Conservation (phyloP, 306 rosid genomes). For the Begonia fuchsioides region DNA sequence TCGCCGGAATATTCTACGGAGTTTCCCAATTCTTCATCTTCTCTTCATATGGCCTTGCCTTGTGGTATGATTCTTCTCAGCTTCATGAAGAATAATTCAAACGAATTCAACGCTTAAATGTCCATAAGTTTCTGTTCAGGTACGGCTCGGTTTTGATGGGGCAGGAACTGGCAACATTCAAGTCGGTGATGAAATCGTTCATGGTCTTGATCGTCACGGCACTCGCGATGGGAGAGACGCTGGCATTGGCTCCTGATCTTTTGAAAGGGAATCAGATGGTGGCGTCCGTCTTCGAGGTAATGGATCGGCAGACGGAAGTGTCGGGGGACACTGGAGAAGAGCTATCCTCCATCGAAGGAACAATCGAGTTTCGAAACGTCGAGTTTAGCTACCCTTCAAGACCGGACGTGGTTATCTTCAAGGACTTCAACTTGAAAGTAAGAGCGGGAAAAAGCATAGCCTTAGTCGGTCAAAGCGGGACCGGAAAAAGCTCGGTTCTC, state of each 20-base stretch:
- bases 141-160: constrained; percentile 91
- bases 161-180: constrained; percentile 73
- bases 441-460: constrained; percentile 70
- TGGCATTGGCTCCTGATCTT: constrained; percentile 89
- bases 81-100: too few species aligned
- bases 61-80: constrained; percentile 35
- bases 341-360: constrained; percentile 55
- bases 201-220: constrained; percentile 88
- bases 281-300: constrained; percentile 75
- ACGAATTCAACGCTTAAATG: too few species aligned
- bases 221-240: constrained; percentile 80
- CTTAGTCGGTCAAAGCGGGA: constrained; percentile 89
- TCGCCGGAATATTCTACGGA: constrained; percentile 82
- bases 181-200: constrained; percentile 87
- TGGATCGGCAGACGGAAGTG: constrained; percentile 61
- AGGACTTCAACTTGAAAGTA: constrained; percentile 66
- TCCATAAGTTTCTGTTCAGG: constrained; percentile 20
- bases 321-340: constrained; percentile 53
- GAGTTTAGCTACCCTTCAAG: constrained; percentile 82
- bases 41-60: constrained; percentile 91
- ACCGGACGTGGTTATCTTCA: constrained; percentile 69
- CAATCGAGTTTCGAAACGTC: constrained; percentile 64
- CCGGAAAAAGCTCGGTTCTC: constrained; percentile 96
- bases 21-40: constrained; percentile 86
- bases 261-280: constrained; percentile 91